These are phyloP conservation scores for Yarrowia galli DNA, from an alignment of 1,139 yeast genomes.

Conservation along the genomic window DNA sequence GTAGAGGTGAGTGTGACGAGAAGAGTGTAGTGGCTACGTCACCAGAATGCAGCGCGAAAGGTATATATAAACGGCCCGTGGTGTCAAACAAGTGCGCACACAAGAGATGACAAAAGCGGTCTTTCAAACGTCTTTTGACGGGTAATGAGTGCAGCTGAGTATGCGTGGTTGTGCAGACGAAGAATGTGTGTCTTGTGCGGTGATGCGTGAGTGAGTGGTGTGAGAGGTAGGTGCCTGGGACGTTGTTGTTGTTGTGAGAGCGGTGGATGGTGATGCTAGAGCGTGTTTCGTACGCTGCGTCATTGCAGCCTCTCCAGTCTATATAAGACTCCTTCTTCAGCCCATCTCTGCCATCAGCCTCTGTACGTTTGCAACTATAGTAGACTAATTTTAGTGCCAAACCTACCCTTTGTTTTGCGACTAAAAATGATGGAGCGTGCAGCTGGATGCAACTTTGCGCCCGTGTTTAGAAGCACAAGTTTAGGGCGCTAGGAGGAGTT, in stretches of 20 bases:
- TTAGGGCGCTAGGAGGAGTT: neutral
- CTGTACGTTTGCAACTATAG: neutral
- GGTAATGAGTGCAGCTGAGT: slow-evolving; percentile 4
- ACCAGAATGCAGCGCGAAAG: neutral
- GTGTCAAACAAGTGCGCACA: neutral
- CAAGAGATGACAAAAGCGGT: neutral
- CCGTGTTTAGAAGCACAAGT: neutral
- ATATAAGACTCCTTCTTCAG: neutral
- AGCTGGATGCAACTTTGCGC: slow-evolving; percentile 9
- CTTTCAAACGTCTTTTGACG: neutral
- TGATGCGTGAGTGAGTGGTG: neutral
- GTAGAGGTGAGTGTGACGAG: neutral
- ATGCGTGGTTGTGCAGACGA: slow-evolving; percentile 1
- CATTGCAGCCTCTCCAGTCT: neutral
- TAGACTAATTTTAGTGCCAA: slow-evolving; percentile 3
- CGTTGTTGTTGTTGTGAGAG: neutral
- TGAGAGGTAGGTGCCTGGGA: neutral
- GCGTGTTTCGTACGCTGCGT: too few species aligned
- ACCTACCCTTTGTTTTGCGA: slow-evolving; percentile 6
- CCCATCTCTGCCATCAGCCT: slow-evolving; percentile 11
- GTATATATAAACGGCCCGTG: neutral
- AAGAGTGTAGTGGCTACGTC: neutral
- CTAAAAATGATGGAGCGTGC: slow-evolving; percentile 20
- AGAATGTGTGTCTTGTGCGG: neutral
- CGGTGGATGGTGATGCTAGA: too few species aligned